These are phyloP conservation scores for Tolypocladium ophioglossoides DNA, from an alignment of 2,329 filamentous ascomycete species.

Conservation along the genomic window DNA sequence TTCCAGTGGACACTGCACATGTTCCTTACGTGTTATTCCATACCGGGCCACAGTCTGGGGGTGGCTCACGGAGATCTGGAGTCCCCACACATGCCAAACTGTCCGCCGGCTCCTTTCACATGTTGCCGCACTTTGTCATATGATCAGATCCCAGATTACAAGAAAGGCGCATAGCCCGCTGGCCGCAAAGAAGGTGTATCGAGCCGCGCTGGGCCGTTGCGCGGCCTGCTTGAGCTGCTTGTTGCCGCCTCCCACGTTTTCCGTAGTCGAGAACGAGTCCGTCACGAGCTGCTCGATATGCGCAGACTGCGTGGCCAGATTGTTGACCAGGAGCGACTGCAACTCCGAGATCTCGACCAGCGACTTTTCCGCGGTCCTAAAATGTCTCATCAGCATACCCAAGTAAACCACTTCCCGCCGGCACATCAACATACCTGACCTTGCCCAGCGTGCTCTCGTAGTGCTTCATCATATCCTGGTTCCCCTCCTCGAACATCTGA, in stretches of 20 bases:
- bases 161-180: constrained; percentile 64
- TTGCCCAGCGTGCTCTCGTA: constrained; percentile 92
- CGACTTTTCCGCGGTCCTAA: constrained; percentile 77
- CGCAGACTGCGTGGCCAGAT: constrained; percentile 75
- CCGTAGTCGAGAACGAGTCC: constrained; percentile 70
- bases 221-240: constrained; percentile 80
- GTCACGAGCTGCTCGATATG: constrained; percentile 82
- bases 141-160: constrained; percentile 66
- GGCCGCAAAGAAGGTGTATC: constrained; percentile 72
- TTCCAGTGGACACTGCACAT: background rate
- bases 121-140: constrained; percentile 20
- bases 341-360: constrained; percentile 87
- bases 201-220: constrained; percentile 59
- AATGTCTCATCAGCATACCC: constrained; percentile 2
- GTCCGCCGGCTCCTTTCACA: background rate
- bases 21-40: background rate
- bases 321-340: constrained; percentile 78
- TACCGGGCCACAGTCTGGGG: background rate
- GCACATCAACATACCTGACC: constrained; percentile 62
- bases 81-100: constrained; percentile 4
- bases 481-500: constrained; percentile 88
- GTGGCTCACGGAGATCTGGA: constrained; percentile 1
- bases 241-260: constrained; percentile 85
- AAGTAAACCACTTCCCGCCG: too few relatives aligned
- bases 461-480: constrained; percentile 84